Percentiles rank a stretch among this genome's conserved stretches.
Conservation (phyloP, 306 rosid genomes). For the Begonia masoniana region DNA sequence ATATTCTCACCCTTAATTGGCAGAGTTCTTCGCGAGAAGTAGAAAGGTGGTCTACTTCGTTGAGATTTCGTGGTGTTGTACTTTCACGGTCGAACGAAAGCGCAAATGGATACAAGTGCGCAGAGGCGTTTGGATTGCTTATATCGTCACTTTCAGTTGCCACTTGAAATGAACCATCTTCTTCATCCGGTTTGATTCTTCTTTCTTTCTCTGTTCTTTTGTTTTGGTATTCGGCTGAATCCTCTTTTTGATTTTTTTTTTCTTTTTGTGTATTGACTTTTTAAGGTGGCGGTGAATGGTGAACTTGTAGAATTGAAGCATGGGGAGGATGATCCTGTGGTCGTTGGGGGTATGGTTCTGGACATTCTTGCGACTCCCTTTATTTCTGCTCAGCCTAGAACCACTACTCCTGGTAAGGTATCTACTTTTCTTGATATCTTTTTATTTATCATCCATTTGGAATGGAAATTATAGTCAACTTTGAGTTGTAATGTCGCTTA, state of each 20-base stretch:
- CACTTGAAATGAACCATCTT: not conserved
- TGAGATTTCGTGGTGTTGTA: too few relatives aligned
- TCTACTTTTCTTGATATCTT: not conserved
- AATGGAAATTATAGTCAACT: not conserved
- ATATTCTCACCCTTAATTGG: too few relatives aligned
- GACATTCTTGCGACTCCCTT: conserved; percentile 54
- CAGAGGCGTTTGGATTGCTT: conserved; percentile 25
- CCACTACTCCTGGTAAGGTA: conserved; percentile 81
- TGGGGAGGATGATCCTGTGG: conserved; percentile 35
- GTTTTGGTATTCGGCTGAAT: not conserved
- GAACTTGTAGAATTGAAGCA: conserved; percentile 15
- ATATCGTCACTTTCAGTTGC: conserved; percentile 17
- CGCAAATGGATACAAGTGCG: conserved; percentile 18
- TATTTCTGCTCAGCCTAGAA: conserved; percentile 17
- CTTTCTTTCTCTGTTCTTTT: not conserved
- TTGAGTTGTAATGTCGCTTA: too few relatives aligned
- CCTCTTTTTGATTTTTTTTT: conserved; percentile 1
- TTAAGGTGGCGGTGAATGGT: conserved; percentile 15
- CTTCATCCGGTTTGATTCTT: not conserved
- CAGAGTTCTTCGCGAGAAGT: too few relatives aligned
- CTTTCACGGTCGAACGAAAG: too few relatives aligned
- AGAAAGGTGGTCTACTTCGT: too few relatives aligned
- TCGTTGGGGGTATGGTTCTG: conserved; percentile 86
- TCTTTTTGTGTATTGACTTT: not conserved
- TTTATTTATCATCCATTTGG: not conserved